Percentiles rank a stretch among this genome's conserved stretches.
These are phyloP conservation scores for Penicillium herquei DNA, from an alignment of 495 filamentous ascomycete species.

Conservation along the genomic window DNA sequence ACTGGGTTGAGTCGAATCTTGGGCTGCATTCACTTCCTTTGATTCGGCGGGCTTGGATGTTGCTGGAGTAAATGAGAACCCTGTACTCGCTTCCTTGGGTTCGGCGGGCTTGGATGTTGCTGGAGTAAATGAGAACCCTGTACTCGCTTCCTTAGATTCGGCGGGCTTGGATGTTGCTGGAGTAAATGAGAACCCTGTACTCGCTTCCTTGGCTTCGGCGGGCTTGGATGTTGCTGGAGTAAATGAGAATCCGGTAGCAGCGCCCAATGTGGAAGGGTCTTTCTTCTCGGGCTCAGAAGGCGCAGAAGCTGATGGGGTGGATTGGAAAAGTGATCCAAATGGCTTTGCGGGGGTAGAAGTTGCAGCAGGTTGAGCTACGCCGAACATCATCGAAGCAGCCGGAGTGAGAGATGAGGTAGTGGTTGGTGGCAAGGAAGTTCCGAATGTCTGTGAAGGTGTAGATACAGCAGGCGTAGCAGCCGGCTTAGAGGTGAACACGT, in stretches of 20 bases:
- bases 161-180: background rate
- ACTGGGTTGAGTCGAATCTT: background rate
- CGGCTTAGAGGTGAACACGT: constrained; percentile 13
- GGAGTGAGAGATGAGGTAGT: background rate
- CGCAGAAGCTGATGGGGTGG: background rate
- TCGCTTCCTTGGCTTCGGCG: background rate
- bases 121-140: background rate
- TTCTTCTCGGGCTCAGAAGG: background rate
- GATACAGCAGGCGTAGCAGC: background rate
- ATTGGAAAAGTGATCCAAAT: background rate
- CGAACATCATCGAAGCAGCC: too few relatives aligned
- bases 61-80: constrained; percentile 3
- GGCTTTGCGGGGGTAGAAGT: background rate
- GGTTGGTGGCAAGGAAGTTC: background rate
- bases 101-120: background rate
- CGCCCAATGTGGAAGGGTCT: too few relatives aligned
- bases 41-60: constrained; percentile 1
- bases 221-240: background rate
- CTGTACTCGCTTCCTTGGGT: background rate
- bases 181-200: background rate
- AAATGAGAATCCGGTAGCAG: background rate
- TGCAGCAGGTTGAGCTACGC: too few relatives aligned
- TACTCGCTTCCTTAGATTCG: background rate
- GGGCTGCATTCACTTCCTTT: background rate
- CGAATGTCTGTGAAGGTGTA: background rate